phyloP scores from a whole-genome alignment of 805 yeast genomes.

The Candida ipomoeae region DNA sequence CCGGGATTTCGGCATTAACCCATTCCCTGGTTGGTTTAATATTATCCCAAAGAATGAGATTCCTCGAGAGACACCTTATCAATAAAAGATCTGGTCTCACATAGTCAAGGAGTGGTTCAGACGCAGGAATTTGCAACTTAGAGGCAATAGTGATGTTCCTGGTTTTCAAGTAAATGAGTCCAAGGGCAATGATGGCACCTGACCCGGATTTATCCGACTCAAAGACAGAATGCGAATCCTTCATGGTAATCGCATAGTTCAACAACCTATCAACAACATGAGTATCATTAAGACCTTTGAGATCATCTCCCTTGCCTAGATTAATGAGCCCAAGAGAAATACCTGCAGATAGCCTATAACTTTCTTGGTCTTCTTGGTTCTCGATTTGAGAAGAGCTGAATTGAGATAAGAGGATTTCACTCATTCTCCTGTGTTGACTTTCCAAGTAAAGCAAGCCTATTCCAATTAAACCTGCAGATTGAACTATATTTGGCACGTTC shows the following conservation, averaged over 20 bases:
- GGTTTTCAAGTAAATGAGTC: slow-evolving; percentile 69
- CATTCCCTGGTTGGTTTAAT: slow-evolving; percentile 50
- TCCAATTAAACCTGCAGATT: slow-evolving; percentile 88
- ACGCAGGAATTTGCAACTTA: slow-evolving; percentile 57
- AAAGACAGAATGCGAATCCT: slow-evolving; percentile 58
- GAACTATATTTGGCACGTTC: slow-evolving; percentile 77
- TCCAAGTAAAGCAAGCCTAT: slow-evolving; percentile 79
- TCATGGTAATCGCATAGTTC: slow-evolving; percentile 53
- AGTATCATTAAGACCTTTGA: slow-evolving; percentile 57
- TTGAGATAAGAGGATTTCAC: slow-evolving; percentile 71
- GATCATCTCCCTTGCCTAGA: slow-evolving; percentile 66
- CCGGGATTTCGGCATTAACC: slow-evolving; percentile 58
- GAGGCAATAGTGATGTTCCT: slow-evolving; percentile 55
- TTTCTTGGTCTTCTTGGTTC: slow-evolving; percentile 59
- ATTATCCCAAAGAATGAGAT: slow-evolving; percentile 68
- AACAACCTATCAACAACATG: slow-evolving; percentile 59
- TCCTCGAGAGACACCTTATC: slow-evolving; percentile 57
- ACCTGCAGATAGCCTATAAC: slow-evolving; percentile 85
- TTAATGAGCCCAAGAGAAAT: slow-evolving; percentile 81
- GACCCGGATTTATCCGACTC: slow-evolving; percentile 59
- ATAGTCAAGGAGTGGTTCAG: slow-evolving; percentile 58
- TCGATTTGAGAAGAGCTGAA: slow-evolving; percentile 55
- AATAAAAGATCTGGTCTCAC: slow-evolving; percentile 75
- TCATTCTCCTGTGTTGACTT: slow-evolving; percentile 81
- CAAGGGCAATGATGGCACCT: slow-evolving; percentile 75